Base-by-base conservation (phyloP, 805 yeast species). In the Cyberlindnera misumaiensis region DNA sequence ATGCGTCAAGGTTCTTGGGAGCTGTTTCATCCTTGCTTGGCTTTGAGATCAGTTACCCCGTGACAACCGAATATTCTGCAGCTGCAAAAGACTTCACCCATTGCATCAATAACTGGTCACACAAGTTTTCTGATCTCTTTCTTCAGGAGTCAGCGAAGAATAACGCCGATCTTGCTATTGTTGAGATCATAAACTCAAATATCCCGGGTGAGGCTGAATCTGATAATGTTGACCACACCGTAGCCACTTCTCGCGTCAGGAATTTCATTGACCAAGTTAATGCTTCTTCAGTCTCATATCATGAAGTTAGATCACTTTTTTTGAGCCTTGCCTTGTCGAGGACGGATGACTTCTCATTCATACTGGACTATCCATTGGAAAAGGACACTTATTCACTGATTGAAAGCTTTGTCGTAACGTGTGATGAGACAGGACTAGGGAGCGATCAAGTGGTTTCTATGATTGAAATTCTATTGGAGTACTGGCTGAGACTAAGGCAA, bases 401-500 rank as follows among this genome's bases (percentile, higher is more conserved):
- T 15, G 55, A 52, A 38, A 39, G 39, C 2, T 38, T 50, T 5
- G 42, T 58, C 0, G 42, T 47, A 14, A 32, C 47, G 4, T 24
- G 35, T 13, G 67, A 64, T 38, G 55, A 25, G n/a, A 39, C 22
- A 45, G 15, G 17, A 11, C 11, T 13, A 4, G 17, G 17, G 6
- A 17, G 11, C 8, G 18, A n/a, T 4, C 25, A n/a, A 10, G 11
- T 34, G 26, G 42, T 66, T 4, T 53, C 75, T 1, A 47, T 72
- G 3, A 66, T 58, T 45, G 83, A 77, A 43, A 45, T 74, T 1
- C 47, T 75, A 11, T 59, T 70, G 0, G 75, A 77, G 45, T 44
- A 46, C 20, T 71, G 62, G 63, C 65, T 58, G 30, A 45, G 44
- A 11, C 51, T 48, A 34, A 64, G 56, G 52, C 55, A 45, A 5